Base-by-base conservation (phyloP, 306 rosid species). In the Trifolium repens region DNA sequence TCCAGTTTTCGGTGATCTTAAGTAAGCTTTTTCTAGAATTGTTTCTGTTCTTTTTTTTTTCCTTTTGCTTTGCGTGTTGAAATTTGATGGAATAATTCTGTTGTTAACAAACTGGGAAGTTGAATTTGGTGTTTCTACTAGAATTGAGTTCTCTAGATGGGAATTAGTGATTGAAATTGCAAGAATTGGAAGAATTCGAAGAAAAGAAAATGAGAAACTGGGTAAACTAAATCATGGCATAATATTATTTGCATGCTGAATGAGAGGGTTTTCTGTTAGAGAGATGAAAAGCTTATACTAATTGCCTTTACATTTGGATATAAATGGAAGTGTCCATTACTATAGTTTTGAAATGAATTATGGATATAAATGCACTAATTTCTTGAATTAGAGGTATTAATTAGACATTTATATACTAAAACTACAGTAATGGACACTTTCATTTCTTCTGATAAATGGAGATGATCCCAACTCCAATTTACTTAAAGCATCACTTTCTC, bases 1-100 rank as follows among this genome's bases (percentile, higher is more conserved):
- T 14, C 98, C 99, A 6, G 78, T 84, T 58, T 71, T 80, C 75
- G 87, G 69, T 47, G 79, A 87, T 78, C 77, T 89, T 44, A 92
- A 88, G 99, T 96, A 85, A 80, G 88, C 16, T 63, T 75, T 0
- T 6, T 46, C 53, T 8, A 8, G 13, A 53, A 53, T 9, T 16
- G 1, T 1, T 9, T 9, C 2, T n/a, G 15, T 16, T 40, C 17
- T 12, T 10, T 71, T 10, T 71, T 12, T 2, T 65, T 65, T 66
- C 40, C 34, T 24, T 44, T 62, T 46, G 43, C 11, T 44, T 83
- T 54, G 6, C 46, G 46, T 67, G 34, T 76, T 32, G 3, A 44
- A 71, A 54, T 57, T 79, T 46, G 12, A 43, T 32, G 35, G 24
- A 32, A 14, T 9, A 32, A 60, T 30, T 32, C 1, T 14, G 42